Conservation (phyloP, 73 alveolate species). For the Paramecium octaurelia region DNA sequence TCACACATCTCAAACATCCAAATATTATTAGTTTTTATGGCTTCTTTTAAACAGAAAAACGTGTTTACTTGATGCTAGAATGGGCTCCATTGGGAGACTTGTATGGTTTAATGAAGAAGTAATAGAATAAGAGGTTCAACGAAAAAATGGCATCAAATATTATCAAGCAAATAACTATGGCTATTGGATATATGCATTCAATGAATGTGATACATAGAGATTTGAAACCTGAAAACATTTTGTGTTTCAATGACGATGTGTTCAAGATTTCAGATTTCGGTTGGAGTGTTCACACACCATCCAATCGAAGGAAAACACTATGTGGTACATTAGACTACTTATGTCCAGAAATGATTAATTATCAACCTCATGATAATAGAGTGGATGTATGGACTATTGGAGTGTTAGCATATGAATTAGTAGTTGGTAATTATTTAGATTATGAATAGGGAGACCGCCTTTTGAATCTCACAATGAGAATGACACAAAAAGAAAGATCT, state of each 20-base stretch:
- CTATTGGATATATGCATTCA: conserved; percentile 73
- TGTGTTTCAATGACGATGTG: conserved; percentile 52
- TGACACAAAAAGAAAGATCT: background rate
- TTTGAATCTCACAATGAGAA: background rate
- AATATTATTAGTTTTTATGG: conserved; percentile 80
- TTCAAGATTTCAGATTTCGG: conserved; percentile 72
- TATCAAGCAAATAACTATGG: conserved; percentile 69
- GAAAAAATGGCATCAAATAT: conserved; percentile 73
- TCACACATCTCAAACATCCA: conserved; percentile 76
- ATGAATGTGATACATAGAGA: conserved; percentile 81
- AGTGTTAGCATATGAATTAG: conserved; percentile 66
- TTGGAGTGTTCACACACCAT: conserved; percentile 71
- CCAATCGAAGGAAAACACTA: conserved; percentile 48
- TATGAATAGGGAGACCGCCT: conserved; percentile 9
- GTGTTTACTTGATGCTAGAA: conserved; percentile 80
- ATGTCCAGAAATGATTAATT: conserved; percentile 92
- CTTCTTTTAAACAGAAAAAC: conserved; percentile 83
- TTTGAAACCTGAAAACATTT: conserved; percentile 84
- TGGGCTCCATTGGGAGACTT: conserved; percentile 88
- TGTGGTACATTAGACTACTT: conserved; percentile 75
- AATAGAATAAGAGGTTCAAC: conserved; percentile 63
- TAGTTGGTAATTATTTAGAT: conserved; percentile 35
- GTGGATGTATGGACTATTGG: conserved; percentile 95
- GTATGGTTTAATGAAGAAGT: conserved; percentile 57
- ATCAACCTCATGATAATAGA: conserved; percentile 78